Evolutionary conservation across 352 stramenopile genomes (phyloP).

Genomic region (Pythium myriotylum): DNA sequence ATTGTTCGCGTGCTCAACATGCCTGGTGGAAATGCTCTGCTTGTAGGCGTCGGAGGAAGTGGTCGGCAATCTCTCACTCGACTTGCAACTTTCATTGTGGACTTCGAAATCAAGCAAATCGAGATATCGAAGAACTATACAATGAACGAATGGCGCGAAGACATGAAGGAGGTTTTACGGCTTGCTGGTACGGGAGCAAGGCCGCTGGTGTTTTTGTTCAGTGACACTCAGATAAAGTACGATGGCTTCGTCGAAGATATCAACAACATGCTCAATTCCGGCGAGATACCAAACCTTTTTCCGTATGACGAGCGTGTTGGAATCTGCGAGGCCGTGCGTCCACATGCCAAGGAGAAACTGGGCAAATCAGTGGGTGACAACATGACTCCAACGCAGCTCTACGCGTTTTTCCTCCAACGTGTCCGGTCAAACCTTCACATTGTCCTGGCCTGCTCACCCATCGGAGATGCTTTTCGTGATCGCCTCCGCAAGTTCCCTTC

Average conservation of each 20-base stretch:
- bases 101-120: slow-evolving; percentile 93
- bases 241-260: slow-evolving; percentile 97
- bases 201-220: slow-evolving; percentile 94
- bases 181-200: slow-evolving; percentile 84
- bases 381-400: slow-evolving; percentile 91
- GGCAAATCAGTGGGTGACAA: slow-evolving; percentile 90
- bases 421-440: slow-evolving; percentile 93
- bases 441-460: slow-evolving; percentile 93
- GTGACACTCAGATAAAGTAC: slow-evolving; percentile 96
- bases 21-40: slow-evolving; percentile 91
- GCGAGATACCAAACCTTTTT: slow-evolving; percentile 96
- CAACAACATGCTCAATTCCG: slow-evolving; percentile 96
- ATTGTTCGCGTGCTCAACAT: slow-evolving; percentile 94
- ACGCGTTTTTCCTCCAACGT: slow-evolving; percentile 92
- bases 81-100: slow-evolving; percentile 92
- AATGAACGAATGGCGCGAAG: slow-evolving; percentile 94
- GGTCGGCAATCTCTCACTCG: slow-evolving; percentile 92
- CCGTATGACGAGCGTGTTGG: slow-evolving; percentile 90
- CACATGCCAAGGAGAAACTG: slow-evolving; percentile 91
- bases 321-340: slow-evolving; percentile 90
- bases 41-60: slow-evolving; percentile 93
- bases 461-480: slow-evolving; percentile 94
- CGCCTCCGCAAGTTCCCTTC: slow-evolving; percentile 94
- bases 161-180: slow-evolving; percentile 93
- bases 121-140: slow-evolving; percentile 96